Evolutionary conservation across 352 stramenopile genomes (phyloP).

Genomic region (Plasmopara halstedii): DNA sequence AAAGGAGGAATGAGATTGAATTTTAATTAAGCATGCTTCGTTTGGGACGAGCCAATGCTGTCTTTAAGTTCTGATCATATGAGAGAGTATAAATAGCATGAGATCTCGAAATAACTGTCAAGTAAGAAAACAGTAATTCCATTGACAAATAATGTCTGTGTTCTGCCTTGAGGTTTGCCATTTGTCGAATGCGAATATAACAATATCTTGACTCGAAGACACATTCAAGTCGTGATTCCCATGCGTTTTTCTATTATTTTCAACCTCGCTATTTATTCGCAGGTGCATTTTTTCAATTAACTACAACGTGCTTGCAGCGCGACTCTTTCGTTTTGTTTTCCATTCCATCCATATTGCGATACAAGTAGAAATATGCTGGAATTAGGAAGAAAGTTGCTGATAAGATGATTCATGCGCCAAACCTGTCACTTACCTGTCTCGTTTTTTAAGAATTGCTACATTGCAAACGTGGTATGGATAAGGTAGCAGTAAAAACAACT

Average conservation of each 20-base stretch:
- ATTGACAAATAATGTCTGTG: neutral
- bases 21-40: neutral
- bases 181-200: too few species aligned
- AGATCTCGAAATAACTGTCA: neutral
- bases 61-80: conserved; percentile 14
- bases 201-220: neutral
- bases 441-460: conserved; percentile 51
- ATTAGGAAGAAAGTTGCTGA: conserved; percentile 25
- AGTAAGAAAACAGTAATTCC: neutral
- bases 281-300: conserved; percentile 42
- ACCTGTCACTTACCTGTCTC: conserved; percentile 28
- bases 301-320: conserved; percentile 38
- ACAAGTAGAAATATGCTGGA: conserved; percentile 25
- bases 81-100: conserved; percentile 10
- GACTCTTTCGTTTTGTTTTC: conserved; percentile 41
- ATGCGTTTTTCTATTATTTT: too few species aligned
- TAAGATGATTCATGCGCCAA: too few species aligned
- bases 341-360: conserved; percentile 27
- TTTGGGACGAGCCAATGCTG: neutral
- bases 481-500: conserved; percentile 40
- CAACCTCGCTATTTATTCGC: too few species aligned
- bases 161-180: too few species aligned
- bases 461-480: conserved; percentile 53
- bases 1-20: conserved; percentile 26
- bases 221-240: too few species aligned